Conservation (phyloP, 2,329 filamentous ascomycete species). For the Diaporthe velutina region DNA sequence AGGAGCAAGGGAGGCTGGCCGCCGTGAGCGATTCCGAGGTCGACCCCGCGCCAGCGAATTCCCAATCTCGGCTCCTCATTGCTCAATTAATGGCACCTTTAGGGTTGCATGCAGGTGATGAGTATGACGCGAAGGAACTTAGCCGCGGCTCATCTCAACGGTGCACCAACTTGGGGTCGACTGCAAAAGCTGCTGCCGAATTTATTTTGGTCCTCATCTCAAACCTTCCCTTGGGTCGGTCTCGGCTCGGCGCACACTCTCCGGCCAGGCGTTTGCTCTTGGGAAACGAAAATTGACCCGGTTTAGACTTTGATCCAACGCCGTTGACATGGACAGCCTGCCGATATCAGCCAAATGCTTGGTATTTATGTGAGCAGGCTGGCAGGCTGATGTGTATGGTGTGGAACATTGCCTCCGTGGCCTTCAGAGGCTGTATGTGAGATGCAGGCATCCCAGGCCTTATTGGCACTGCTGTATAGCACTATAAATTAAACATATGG, state of each 20-base stretch:
- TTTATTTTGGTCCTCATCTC: constrained; percentile 15
- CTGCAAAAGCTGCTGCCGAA: constrained; percentile 12
- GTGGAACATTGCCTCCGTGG: constrained; percentile 15
- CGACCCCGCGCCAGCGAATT: constrained; percentile 14
- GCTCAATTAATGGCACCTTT: constrained; percentile 27
- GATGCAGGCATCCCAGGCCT: constrained; percentile 1
- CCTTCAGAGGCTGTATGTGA: background rate
- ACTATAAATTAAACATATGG: constrained; percentile 20
- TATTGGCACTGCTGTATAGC: constrained; percentile 13
- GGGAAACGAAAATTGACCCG: background rate
- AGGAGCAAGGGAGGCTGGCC: constrained; percentile 25
- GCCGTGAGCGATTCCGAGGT: constrained; percentile 1
- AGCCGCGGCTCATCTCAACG: constrained; percentile 18
- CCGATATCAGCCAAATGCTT: constrained; percentile 8
- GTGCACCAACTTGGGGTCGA: background rate
- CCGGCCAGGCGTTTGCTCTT: background rate
- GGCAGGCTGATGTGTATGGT: constrained; percentile 11
- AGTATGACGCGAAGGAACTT: constrained; percentile 23
- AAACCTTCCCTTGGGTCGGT: constrained; percentile 22
- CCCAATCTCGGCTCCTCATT: constrained; percentile 32
- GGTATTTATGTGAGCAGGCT: background rate
- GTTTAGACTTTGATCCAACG: constrained; percentile 21
- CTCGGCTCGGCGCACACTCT: constrained; percentile 11
- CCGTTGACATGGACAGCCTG: constrained; percentile 3
- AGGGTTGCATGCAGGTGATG: constrained; percentile 30